Percentiles rank a stretch among this genome's conserved stretches.
phyloP scores from a whole-genome alignment of 2,329 filamentous ascomycete species.

The Colletotrichum sp. region DNA sequence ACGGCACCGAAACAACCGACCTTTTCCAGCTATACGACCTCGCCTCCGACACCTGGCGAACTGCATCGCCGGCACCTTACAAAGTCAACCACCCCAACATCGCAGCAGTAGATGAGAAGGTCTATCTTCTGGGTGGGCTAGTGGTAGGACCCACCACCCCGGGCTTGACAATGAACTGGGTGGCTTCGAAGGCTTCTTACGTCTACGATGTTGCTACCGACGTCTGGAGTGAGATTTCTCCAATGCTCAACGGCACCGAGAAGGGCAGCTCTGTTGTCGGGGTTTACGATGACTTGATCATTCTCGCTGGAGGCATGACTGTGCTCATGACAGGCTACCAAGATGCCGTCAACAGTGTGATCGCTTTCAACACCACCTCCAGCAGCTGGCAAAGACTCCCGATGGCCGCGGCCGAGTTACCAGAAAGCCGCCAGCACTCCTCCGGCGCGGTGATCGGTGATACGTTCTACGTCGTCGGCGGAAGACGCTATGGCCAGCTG shows the following conservation, averaged over 20 bases:
- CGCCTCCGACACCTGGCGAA: constrained; percentile 29
- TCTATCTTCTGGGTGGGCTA: constrained; percentile 40
- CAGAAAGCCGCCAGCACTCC: constrained; percentile 37
- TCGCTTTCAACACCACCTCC: constrained; percentile 31
- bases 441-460: constrained; percentile 30
- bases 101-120: constrained; percentile 35
- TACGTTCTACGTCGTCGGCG: constrained; percentile 41
- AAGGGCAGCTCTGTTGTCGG: constrained; percentile 37
- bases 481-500: constrained; percentile 31
- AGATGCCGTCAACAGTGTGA: constrained; percentile 32
- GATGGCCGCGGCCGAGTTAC: constrained; percentile 26
- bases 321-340: constrained; percentile 25
- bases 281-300: constrained; percentile 33
- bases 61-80: constrained; percentile 29
- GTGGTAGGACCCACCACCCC: constrained; percentile 22
- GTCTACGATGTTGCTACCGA: constrained; percentile 32
- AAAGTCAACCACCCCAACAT: constrained; percentile 41
- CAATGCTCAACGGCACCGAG: constrained; percentile 29
- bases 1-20: neutral
- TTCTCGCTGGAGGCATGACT: constrained; percentile 42
- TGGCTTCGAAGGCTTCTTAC: constrained; percentile 28
- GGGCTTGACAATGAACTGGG: constrained; percentile 24
- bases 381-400: constrained; percentile 32
- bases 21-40: constrained; percentile 32
- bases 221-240: constrained; percentile 29